Evolutionary conservation across 202 grass and related monocot species (phyloP), one percentile per base, ranked within the genome.

Genomic region (Elaeis oleifera): DNA sequence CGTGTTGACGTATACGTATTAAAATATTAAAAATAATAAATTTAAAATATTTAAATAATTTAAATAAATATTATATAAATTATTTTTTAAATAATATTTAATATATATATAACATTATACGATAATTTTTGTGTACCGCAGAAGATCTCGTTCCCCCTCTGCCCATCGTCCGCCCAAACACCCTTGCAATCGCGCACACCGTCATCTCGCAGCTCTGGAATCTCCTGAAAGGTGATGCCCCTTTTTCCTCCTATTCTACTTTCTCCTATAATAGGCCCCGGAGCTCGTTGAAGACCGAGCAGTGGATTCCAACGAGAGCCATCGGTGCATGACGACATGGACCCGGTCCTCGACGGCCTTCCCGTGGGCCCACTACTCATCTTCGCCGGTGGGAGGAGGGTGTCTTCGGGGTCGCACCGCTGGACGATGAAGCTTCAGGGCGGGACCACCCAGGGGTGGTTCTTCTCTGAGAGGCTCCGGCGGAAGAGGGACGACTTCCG

Each of bases 281-380:
- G 49, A 95, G 83, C 66, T 90, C 75, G 56, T 69, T 72, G 36
- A 90, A 77, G 15, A 95, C 65, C 20, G 72, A 79, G 55, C 76
- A 86, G 69, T 88, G 88, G 79, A 95, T 90, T 44, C 90, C 86
- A 63, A 95, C 83, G 39, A 90, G 20, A 95, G 73, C 90, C 90
- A 95, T 16, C 83, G 70, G 26, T 95, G 83, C 55, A 88, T 69
- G 23, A 95, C 86, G 36, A 95, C 81, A 51, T 95, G 78, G 51
- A 90, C 83, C 26, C 78, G 73, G 78, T 95, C 90, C 79, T 95
- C 90, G 8, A 86, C 90, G 2, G 83, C 86, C 18, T 85, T 85
- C 4, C 86, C 83, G 61, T 95, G 90, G 53, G 86, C 86, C 90
- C 90, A 95, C 60, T 95, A 83, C 25, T 90, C 83, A 39, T 81